phyloP scores from a whole-genome alignment of 176 grass and related monocot genomes.

The Thalia dealbata region DNA sequence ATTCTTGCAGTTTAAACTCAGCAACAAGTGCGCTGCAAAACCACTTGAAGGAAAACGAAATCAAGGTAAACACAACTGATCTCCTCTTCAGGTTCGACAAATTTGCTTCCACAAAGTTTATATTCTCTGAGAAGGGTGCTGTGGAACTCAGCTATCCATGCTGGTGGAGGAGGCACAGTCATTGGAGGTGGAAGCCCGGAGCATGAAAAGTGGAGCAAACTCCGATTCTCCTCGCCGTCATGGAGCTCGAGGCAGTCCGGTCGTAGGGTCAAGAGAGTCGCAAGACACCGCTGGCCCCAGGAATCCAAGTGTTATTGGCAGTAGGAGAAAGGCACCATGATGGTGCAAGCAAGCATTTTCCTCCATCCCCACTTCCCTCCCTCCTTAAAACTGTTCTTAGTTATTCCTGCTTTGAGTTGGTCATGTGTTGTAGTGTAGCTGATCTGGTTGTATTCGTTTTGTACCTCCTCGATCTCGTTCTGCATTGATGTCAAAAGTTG shows the following conservation, averaged over 20 bases:
- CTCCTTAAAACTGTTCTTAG: no score
- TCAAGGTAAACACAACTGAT: constrained; percentile 51
- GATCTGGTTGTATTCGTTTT: no score
- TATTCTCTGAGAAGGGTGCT: constrained; percentile 11
- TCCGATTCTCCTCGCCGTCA: constrained; percentile 32
- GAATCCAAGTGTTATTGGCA: constrained; percentile 15
- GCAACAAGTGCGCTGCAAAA: constrained; percentile 64
- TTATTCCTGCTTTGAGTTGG: no score
- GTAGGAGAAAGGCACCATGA: constrained; percentile 40
- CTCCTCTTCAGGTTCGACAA: background rate
- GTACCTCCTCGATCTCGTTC: no score
- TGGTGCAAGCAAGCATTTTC: background rate
- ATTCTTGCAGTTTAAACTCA: constrained; percentile 60
- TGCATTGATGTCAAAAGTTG: no score
- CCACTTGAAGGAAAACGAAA: constrained; percentile 77
- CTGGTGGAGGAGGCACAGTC: constrained; percentile 51
- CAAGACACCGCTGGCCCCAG: constrained; percentile 22
- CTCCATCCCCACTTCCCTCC: no score
- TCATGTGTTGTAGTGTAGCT: no score
- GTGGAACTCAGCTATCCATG: constrained; percentile 30
- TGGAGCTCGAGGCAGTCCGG: constrained; percentile 21
- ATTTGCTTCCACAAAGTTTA: background rate
- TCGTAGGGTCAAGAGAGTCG: constrained; percentile 12
- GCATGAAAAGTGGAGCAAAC: constrained; percentile 5
- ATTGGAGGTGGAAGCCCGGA: constrained; percentile 33